These are phyloP conservation scores for Aspergillus haitiensis DNA, from an alignment of 495 filamentous ascomycete genomes.

Conservation along the genomic window DNA sequence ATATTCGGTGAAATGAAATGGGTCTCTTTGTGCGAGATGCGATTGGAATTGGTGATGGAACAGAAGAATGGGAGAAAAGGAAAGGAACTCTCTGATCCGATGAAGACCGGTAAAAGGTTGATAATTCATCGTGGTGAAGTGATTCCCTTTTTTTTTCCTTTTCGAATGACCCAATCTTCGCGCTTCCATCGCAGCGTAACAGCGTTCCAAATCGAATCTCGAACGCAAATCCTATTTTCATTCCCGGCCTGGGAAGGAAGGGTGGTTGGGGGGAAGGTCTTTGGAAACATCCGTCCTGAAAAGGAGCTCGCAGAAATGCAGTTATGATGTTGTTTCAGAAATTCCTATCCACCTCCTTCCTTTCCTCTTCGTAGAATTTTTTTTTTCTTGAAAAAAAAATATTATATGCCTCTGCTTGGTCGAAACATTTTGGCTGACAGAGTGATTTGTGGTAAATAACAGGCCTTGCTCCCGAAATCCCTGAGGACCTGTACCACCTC, in stretches of 20 bases:
- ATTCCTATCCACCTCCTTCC: constrained; percentile 12
- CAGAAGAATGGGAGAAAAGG: background rate
- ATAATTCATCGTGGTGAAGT: constrained; percentile 5
- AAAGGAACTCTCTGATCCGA: constrained; percentile 1
- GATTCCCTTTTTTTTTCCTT: background rate
- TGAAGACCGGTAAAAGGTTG: constrained; percentile 14
- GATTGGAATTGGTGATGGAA: background rate
- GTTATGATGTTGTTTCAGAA: background rate
- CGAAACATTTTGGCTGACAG: constrained; percentile 75
- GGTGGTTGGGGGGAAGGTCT: background rate
- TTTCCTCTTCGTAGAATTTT: constrained; percentile 19
- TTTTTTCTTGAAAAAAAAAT: constrained; percentile 30
- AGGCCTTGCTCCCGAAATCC: constrained; percentile 97
- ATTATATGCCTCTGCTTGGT: constrained; percentile 90
- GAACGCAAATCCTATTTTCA: background rate
- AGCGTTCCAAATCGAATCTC: background rate
- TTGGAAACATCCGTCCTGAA: background rate
- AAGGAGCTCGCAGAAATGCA: constrained; percentile 13
- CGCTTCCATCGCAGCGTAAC: background rate
- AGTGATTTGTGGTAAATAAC: constrained; percentile 64
- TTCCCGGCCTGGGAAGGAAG: background rate
- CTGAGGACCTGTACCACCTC: constrained; percentile 97
- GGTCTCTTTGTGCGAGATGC: background rate
- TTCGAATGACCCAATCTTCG: background rate
- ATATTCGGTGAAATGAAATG: constrained; percentile 8